Evolutionary conservation across 805 yeast genomes (phyloP), one percentile per base, ranked within the genome.

Genomic region (Wickerhamiella shivajii): DNA sequence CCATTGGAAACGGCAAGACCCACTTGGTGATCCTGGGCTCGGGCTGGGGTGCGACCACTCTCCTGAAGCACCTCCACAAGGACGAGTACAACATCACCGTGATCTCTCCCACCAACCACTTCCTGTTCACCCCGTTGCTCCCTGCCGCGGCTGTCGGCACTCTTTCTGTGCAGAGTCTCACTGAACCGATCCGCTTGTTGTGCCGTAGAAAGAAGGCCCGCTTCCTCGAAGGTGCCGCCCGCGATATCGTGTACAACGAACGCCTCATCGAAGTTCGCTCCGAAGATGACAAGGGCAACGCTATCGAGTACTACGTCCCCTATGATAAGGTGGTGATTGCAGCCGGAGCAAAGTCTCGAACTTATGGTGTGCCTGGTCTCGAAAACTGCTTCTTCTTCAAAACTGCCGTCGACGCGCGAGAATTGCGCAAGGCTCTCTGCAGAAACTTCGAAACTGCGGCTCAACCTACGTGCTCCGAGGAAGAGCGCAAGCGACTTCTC

Each of bases 111-210:
- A 70, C 74, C 3, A 73, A 73, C 49, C 74, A 74, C 51, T 74
- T 74, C 52, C 50, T 74, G 41, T 74, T 74, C 53, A 74, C 81
- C 13, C 81, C 81, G 2, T 58, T 74, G 57, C 60, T 74, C 24
- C 80, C 80, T 2, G 66, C 69, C 31, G 77, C 80, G 14, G 77
- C 81, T 4, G 76, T 75, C 3, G 79, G 80, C 32, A 74, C 81
- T 7, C 56, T 74, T 33, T 77, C 73, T 39, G 65, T 73, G 30
- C 71, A 74, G 46, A 68, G 78, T 3, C 51, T 74, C 38, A 66
- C 69, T 46, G 81, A 74, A 44, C 71, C 77, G 21, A 69, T 74
- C 34, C 64, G 83, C 40, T 61, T 66, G 40, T 64, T 74, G 37
- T 66, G 74, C 16, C 56, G 57, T 24, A 47, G 59, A 16, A 61